A percentile compares a stretch with the other conserved stretches of the same genome.
phyloP scores from a whole-genome alignment of 306 rosid species.

The Boehmeria nivea region DNA sequence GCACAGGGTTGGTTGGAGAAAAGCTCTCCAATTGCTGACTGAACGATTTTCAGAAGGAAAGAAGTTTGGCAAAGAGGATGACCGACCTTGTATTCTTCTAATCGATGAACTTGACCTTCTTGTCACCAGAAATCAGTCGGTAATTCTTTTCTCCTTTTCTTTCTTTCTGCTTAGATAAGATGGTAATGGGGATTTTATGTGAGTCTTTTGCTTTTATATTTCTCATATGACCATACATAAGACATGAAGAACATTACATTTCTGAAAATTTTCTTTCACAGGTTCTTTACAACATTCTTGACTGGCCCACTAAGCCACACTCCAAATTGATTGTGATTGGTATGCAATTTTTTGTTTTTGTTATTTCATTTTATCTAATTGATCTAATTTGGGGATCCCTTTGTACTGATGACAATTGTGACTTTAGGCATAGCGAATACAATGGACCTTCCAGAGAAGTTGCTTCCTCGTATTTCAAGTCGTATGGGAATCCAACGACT shows the following conservation, averaged over 20 bases:
- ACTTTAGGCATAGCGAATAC: conserved; percentile 93
- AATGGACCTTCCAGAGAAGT: conserved; percentile 97
- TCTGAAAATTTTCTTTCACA: conserved; percentile 20
- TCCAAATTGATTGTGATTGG: conserved; percentile 88
- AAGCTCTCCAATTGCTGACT: conserved; percentile 75
- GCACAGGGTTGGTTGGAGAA: conserved; percentile 84
- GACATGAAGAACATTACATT: conserved; percentile 6
- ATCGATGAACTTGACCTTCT: conserved; percentile 97
- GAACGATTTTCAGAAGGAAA: conserved; percentile 78
- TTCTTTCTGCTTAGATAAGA: conserved; percentile 56
- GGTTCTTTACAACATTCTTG: conserved; percentile 94
- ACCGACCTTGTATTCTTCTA: conserved; percentile 84
- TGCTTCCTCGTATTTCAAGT: conserved; percentile 97
- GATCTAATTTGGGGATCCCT: background rate
- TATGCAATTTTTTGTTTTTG: conserved; percentile 24
- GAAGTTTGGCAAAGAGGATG: conserved; percentile 51
- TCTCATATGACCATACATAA: background rate
- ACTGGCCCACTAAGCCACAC: conserved; percentile 95
- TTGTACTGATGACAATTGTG: conserved; percentile 16
- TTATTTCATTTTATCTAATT: background rate
- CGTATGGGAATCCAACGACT: conserved; percentile 97
- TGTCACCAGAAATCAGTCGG: conserved; percentile 95
- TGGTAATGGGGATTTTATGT: conserved; percentile 32
- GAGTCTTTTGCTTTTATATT: conserved; percentile 8
- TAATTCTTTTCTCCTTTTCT: conserved; percentile 26